Base-by-base conservation (phyloP, 495 filamentous ascomycete species). In the Penicillium canescens region DNA sequence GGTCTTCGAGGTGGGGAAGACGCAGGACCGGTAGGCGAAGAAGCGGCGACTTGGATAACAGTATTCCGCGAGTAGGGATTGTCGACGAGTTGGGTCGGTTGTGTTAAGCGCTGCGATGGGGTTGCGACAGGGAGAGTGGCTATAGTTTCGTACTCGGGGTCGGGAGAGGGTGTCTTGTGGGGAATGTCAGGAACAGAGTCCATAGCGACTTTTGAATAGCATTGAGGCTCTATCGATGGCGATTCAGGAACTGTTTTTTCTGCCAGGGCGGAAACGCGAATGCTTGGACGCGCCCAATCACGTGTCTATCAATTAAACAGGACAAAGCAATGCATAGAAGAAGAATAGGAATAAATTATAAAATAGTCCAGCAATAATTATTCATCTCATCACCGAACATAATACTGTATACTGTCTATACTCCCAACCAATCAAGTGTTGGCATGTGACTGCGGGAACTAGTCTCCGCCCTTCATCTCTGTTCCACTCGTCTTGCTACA, bases 21-120 rank as follows among this genome's bases (percentile, higher is more conserved):
- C 14, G 70, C 57, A 13, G 77, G 67, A 33, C 74, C 76, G 46
- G 84, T 78, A 2, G 90, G 89, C 1, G 91, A 94, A n/a, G 91
- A 94, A 10, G 86, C 88, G 26, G 84, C 84, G 2, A 97, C 92
- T 62, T 96, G 91, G 37, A 97, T 78, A 10, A 85, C 71, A 4
- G 87, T 79, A 41, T 60, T 65, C 0, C 53, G 55, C 34, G 67
- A 61, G 34, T 68, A 65, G 4, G 68, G 60, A 34, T 57, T 53
- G n/a, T 74, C 67, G 36, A 88, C 61, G 11, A 90, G 75, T 54
- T 94, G 90, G 0, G 90, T 93, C 0, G 90, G 85, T 59, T 92
- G 87, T 1, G 86, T 88, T 54, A 65, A 72, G 65, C 68, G 72
- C 52, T 79, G 78, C 31, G 73, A 61, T 4, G 72, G 72, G 7